phyloP scores from a whole-genome alignment of 441 rosid species.

The Syzygium malaccense region DNA sequence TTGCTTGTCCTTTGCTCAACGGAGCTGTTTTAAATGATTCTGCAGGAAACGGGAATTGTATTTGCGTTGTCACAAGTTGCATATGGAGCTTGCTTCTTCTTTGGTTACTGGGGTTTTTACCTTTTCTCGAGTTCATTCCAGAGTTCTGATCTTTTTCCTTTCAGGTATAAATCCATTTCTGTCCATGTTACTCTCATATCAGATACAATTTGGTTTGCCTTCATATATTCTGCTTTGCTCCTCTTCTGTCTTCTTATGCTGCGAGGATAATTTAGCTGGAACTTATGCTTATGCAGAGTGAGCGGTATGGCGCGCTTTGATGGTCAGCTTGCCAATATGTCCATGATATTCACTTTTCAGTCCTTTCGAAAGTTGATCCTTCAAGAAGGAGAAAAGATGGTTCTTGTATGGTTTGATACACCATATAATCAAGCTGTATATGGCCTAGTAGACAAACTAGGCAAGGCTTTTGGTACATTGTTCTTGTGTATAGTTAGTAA shows the following conservation, averaged over 20 bases:
- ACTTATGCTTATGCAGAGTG: conserved; percentile 34
- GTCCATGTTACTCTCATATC: neutral
- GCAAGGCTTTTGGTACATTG: conserved; percentile 3
- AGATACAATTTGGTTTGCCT: neutral
- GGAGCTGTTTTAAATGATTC: neutral
- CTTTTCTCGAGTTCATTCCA: conserved; percentile 33
- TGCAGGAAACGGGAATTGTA: conserved; percentile 53
- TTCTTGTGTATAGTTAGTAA: neutral
- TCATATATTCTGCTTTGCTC: neutral
- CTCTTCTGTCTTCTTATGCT: neutral
- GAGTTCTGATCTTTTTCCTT: conserved; percentile 59
- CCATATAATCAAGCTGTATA: conserved; percentile 95
- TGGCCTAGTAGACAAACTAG: conserved; percentile 90
- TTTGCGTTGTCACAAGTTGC: conserved; percentile 81
- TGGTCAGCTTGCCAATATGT: conserved; percentile 76
- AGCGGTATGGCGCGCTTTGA: conserved; percentile 44
- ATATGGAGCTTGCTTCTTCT: conserved; percentile 65
- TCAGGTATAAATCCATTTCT: conserved; percentile 48
- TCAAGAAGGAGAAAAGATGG: conserved; percentile 94
- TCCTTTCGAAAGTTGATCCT: conserved; percentile 84
- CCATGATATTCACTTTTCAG: conserved; percentile 74
- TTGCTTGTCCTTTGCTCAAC: neutral
- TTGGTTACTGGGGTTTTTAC: conserved; percentile 92
- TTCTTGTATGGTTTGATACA: conserved; percentile 93
- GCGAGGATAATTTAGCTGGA: neutral